A percentile compares a stretch with the other conserved stretches of the same genome.
These are phyloP conservation scores for Talaromyces sp. DNA, from an alignment of 2,329 filamentous ascomycete genomes.

Conservation along the genomic window DNA sequence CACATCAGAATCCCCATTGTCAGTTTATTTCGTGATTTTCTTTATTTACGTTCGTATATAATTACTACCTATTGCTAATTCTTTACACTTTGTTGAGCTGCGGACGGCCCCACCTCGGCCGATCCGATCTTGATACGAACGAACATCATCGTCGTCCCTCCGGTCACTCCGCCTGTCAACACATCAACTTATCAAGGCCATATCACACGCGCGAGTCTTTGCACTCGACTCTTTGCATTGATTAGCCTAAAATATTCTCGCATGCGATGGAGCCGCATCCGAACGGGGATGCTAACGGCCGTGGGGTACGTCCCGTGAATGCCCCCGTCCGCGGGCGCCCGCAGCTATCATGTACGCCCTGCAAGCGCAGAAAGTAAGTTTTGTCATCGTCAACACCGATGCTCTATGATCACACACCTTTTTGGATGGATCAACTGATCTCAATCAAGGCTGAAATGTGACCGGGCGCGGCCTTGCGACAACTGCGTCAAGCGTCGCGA, in stretches of 20 bases:
- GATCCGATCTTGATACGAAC: neutral
- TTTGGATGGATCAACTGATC: neutral
- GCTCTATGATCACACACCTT: neutral
- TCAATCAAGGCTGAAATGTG: slow-evolving; percentile 9
- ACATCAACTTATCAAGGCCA: neutral
- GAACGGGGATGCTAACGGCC: neutral
- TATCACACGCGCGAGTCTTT: neutral
- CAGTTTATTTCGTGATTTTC: neutral
- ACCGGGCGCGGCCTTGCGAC: slow-evolving; percentile 9
- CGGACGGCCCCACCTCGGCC: neutral
- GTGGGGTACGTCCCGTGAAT: slow-evolving; percentile 3
- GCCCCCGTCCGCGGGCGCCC: slow-evolving; percentile 8
- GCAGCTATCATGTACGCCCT: slow-evolving; percentile 12
- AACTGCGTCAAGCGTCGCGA: slow-evolving; percentile 12
- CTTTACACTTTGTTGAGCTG: neutral
- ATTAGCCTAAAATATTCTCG: neutral
- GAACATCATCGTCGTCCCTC: neutral
- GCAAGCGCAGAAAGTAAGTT: slow-evolving; percentile 12
- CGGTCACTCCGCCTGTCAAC: neutral
- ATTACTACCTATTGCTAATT: neutral
- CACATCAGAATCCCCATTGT: neutral
- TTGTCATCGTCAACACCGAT: neutral
- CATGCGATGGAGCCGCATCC: slow-evolving; percentile 2
- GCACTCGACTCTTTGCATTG: neutral
- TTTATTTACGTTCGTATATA: no score